These are phyloP conservation scores for Baeospora myosura DNA, from an alignment of 1,284 basidiomycete species.

Conservation along the genomic window DNA sequence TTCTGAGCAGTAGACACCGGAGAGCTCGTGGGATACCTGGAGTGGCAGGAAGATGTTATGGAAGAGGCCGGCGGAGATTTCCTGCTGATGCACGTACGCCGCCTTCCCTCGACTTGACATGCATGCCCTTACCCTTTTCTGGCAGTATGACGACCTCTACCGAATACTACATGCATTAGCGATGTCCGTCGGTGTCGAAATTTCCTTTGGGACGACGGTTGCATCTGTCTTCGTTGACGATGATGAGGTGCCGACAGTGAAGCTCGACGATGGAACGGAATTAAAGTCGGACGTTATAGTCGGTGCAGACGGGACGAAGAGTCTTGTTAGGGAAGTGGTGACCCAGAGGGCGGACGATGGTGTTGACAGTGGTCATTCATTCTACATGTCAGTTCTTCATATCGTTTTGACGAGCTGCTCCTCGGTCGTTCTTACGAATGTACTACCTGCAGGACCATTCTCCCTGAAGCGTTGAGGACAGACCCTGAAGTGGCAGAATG, in stretches of 20 bases:
- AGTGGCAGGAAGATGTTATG: slow-evolving; percentile 47
- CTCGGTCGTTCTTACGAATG: not conserved
- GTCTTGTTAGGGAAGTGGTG: slow-evolving; percentile 25
- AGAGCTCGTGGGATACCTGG: slow-evolving; percentile 35
- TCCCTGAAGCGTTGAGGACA: slow-evolving; percentile 27
- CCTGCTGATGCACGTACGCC: slow-evolving; percentile 37
- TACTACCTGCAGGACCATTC: slow-evolving; percentile 27
- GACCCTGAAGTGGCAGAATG: slow-evolving; percentile 29
- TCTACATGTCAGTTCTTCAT: slow-evolving; percentile 23
- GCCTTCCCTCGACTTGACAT: slow-evolving; percentile 8
- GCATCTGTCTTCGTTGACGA: slow-evolving; percentile 22
- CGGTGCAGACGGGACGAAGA: slow-evolving; percentile 34
- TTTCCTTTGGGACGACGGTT: slow-evolving; percentile 33
- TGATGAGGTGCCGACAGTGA: slow-evolving; percentile 18
- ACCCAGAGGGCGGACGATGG: slow-evolving; percentile 13
- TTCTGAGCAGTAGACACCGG: slow-evolving; percentile 33
- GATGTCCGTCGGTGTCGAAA: slow-evolving; percentile 30
- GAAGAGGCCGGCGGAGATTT: slow-evolving; percentile 49
- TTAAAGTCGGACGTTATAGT: slow-evolving; percentile 32
- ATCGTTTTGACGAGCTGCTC: slow-evolving; percentile 1
- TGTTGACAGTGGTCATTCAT: slow-evolving; percentile 16
- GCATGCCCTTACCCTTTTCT: slow-evolving; percentile 23
- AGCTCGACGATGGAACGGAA: slow-evolving; percentile 23
- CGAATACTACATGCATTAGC: slow-evolving; percentile 35
- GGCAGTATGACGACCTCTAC: slow-evolving; percentile 42